These are phyloP conservation scores for Sporobolomyces phaffii DNA, from an alignment of 768 basidiomycete species.

Conservation along the genomic window DNA sequence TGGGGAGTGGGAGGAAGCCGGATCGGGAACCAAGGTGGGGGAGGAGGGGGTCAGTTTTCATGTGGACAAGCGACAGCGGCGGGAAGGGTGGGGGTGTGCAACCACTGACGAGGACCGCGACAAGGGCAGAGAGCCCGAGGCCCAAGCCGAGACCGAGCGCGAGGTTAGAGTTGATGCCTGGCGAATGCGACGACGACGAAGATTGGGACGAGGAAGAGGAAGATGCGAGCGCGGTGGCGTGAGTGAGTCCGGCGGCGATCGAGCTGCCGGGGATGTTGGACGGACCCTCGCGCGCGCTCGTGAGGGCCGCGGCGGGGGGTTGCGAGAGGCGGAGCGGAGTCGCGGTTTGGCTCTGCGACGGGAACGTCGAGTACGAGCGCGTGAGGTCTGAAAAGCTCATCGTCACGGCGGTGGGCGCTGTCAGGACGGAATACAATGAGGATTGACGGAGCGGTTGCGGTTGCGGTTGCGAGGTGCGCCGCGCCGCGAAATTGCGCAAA, in stretches of 20 bases:
- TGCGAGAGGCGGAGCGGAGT: background rate
- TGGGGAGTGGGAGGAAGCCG: background rate
- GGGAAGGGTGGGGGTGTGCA: background rate
- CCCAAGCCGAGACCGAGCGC: slow-evolving; percentile 16
- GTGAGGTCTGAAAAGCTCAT: slow-evolving; percentile 16
- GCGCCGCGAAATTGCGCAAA: no score
- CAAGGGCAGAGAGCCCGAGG: background rate
- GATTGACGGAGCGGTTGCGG: no score
- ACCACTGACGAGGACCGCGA: slow-evolving; percentile 6
- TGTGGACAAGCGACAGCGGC: background rate
- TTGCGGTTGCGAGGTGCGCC: no score
- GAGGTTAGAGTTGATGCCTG: background rate
- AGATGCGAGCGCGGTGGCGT: background rate
- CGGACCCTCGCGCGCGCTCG: background rate
- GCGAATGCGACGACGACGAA: background rate
- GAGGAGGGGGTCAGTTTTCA: background rate
- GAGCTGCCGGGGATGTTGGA: slow-evolving; percentile 10
- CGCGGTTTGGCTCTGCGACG: background rate
- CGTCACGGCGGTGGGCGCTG: background rate
- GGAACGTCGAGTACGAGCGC: slow-evolving; percentile 12
- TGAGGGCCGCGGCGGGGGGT: background rate
- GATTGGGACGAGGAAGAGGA: background rate
- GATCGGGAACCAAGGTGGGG: background rate
- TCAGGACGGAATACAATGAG: background rate
- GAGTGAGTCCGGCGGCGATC: background rate